phyloP scores from a whole-genome alignment of 805 yeast species.

The Starmerella bombi region DNA sequence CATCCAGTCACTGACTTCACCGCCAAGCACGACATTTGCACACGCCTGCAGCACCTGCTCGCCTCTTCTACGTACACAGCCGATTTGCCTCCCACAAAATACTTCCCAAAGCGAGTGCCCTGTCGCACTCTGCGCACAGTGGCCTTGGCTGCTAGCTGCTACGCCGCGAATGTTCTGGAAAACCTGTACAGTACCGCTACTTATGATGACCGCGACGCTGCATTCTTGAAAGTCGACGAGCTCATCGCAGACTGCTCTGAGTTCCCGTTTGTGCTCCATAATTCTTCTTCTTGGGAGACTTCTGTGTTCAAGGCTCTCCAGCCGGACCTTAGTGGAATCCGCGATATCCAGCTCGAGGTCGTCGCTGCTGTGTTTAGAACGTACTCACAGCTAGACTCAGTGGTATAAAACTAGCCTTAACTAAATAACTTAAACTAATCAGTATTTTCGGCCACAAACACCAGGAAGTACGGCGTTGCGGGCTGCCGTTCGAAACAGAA shows the following conservation, averaged over 20 bases:
- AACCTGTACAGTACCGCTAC: conserved; percentile 60
- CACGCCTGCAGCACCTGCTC: conserved; percentile 56
- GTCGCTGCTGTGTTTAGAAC: conserved; percentile 86
- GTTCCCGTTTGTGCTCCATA: conserved; percentile 58
- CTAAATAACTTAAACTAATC: neutral
- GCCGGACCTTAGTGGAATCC: conserved; percentile 29
- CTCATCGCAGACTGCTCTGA: conserved; percentile 67
- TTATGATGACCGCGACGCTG: conserved; percentile 82
- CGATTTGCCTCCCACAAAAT: conserved; percentile 40
- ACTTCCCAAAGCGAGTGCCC: conserved; percentile 55
- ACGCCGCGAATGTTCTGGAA: conserved; percentile 93
- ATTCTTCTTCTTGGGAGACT: conserved; percentile 32
- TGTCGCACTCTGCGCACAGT: conserved; percentile 65
- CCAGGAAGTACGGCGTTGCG: conserved; percentile 90
- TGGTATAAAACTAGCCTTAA: conserved; percentile 6
- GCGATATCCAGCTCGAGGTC: conserved; percentile 61
- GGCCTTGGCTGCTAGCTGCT: conserved; percentile 73
- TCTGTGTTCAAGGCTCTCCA: conserved; percentile 42
- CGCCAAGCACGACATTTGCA: conserved; percentile 68
- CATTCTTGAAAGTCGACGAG: conserved; percentile 90
- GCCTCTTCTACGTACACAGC: conserved; percentile 49
- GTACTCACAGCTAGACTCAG: conserved; percentile 74
- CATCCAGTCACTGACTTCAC: conserved; percentile 85
- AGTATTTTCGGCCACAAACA: too few relatives aligned
- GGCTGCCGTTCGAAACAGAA: conserved; percentile 41